These are phyloP conservation scores for Monosporozyma aerobia DNA, from an alignment of 805 yeast species.

Conservation along the genomic window DNA sequence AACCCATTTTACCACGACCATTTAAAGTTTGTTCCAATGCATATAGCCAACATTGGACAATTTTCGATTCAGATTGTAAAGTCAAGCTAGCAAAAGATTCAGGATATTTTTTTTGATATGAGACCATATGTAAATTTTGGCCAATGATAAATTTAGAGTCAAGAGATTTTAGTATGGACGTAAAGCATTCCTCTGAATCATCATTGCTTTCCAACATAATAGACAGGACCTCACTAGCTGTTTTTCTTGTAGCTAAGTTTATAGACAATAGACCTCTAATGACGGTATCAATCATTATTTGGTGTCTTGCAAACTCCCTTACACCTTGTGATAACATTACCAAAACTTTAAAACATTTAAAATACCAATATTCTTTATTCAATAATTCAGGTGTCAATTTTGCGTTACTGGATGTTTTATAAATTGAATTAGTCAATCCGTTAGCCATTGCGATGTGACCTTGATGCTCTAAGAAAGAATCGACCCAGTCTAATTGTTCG, in stretches of 20 bases:
- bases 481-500: slow-evolving; percentile 79
- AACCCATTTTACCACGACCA: slow-evolving; percentile 85
- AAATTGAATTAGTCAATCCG: slow-evolving; percentile 43
- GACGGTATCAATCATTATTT: slow-evolving; percentile 47
- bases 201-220: slow-evolving; percentile 37
- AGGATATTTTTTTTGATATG: slow-evolving; percentile 13
- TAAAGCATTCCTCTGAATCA: slow-evolving; percentile 37
- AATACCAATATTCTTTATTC: slow-evolving; percentile 66
- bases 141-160: slow-evolving; percentile 29
- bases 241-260: slow-evolving; percentile 61
- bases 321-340: slow-evolving; percentile 22
- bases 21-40: slow-evolving; percentile 59
- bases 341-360: slow-evolving; percentile 62
- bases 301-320: slow-evolving; percentile 22
- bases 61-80: slow-evolving; percentile 20
- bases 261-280: slow-evolving; percentile 69
- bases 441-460: slow-evolving; percentile 74
- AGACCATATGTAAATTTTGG: slow-evolving; percentile 21
- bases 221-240: slow-evolving; percentile 69
- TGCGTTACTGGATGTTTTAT: slow-evolving; percentile 20
- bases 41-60: slow-evolving; percentile 62
- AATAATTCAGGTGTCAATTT: slow-evolving; percentile 35
- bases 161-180: slow-evolving; percentile 24
- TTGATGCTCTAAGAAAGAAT: slow-evolving; percentile 62
- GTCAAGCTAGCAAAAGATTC: slow-evolving; percentile 13